Evolutionary conservation across 176 grass and related monocot species (phyloP), one percentile per base, ranked within the genome.

Genomic region (Ananas comosus): DNA sequence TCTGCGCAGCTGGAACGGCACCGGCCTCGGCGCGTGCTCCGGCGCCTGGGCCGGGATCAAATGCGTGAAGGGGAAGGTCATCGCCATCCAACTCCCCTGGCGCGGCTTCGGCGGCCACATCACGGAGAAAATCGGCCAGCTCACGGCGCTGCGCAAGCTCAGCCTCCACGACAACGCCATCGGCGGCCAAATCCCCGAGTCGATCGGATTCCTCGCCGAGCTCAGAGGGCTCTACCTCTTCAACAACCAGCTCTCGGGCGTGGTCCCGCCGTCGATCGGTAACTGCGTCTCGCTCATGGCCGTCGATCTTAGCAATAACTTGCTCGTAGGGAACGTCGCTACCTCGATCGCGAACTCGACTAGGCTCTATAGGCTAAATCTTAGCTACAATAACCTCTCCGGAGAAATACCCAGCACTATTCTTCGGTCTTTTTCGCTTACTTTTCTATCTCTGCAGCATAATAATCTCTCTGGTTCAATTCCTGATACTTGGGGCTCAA

Each of bases 171-270:
- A 86, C 77, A 91, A 91, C 50, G 50, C 61, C 67, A 79, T 91
- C 25, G 69, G 73, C 0, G 88, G 88, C 2, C 50, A 69, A 12
- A 81, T 91, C 69, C 88, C 88, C 4, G 11, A 77, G 0, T 19
- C 74, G 0, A 49, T 91, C 14, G 73, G 77, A 11, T 83, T 81
- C 75, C 79, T 91, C 4, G 48, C 72, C 9, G 63, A 81, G 1
- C 78, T 88, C 82, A 70, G 82, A 65, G 89, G 89, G 19, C 63
- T 88, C 63, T 88, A 88, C 71, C 82, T 92, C 76, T 92, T 92
- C 85, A 88, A 85, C 76, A 92, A 92, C 28, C 85, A 73, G 22
- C 86, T 92, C 76, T 82, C 89, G 18, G 89, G 85, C 76, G 51
- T 63, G 12, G 56, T 92, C 3, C 89, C 85, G 0, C 49, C 85